Percentiles rank a stretch among this genome's conserved stretches.
Conservation (phyloP, 2,329 filamentous ascomycete species). For the Leptographium radiaticola region DNA sequence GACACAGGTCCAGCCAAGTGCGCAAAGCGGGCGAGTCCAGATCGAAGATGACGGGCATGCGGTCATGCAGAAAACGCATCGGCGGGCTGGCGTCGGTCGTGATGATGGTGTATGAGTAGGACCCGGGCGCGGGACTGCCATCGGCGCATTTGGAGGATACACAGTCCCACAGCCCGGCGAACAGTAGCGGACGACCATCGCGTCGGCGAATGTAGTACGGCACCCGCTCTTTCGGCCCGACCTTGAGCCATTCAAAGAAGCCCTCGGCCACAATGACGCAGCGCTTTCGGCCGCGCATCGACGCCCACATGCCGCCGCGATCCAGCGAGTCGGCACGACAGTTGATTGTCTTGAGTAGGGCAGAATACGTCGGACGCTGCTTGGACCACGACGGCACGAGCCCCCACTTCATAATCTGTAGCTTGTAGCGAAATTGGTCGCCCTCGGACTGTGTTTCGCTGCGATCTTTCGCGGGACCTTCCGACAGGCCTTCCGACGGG, state of each 20-base stretch:
- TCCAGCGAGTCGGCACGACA: constrained; percentile 80
- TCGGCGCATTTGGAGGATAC: constrained; percentile 59
- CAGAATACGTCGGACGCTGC: constrained; percentile 61
- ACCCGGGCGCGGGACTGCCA: constrained; percentile 29
- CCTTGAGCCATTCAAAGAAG: constrained; percentile 94
- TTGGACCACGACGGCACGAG: constrained; percentile 91
- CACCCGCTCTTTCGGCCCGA: constrained; percentile 60
- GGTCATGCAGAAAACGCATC: constrained; percentile 76
- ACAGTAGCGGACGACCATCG: constrained; percentile 73
- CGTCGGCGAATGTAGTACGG: constrained; percentile 74
- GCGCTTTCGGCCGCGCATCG: constrained; percentile 79
- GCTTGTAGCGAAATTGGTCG: constrained; percentile 47
- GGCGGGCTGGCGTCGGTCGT: constrained; percentile 79
- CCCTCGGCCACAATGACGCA: constrained; percentile 83
- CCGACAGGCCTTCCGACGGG: too few species aligned
- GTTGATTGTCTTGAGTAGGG: constrained; percentile 82
- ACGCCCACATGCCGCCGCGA: constrained; percentile 75
- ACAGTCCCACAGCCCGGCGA: constrained; percentile 87
- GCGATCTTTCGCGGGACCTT: too few species aligned
- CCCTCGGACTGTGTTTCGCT: too few species aligned
- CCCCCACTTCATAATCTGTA: constrained; percentile 95
- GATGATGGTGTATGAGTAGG: constrained; percentile 87
- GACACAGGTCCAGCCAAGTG: constrained; percentile 65
- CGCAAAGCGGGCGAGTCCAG: constrained; percentile 56
- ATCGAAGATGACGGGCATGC: constrained; percentile 90